A percentile compares a stretch with the other conserved stretches of the same genome.
Evolutionary conservation across 1,284 basidiomycete species (phyloP).

Genomic region (Ganoderma lingzhi): DNA sequence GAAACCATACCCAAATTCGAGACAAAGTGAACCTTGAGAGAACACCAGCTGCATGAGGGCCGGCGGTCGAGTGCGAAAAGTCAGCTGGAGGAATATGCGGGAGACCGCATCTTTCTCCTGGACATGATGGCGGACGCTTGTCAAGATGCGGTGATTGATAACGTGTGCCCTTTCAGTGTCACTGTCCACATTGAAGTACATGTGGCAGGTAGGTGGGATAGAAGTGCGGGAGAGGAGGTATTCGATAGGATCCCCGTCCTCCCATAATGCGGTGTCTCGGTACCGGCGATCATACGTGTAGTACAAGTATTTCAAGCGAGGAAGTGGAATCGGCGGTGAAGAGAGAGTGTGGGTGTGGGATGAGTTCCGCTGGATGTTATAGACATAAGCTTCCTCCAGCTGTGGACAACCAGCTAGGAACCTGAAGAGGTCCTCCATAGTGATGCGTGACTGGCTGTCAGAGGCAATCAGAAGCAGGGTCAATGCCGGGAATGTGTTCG

Average conservation of each 20-base stretch:
- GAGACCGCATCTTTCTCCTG: background rate
- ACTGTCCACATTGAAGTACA: background rate
- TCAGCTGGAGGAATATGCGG: background rate
- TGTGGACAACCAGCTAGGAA: conserved; percentile 8
- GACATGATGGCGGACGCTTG: background rate
- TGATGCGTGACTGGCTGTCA: background rate
- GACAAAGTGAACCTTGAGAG: background rate
- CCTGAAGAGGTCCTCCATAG: conserved; percentile 3
- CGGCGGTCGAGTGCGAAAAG: background rate
- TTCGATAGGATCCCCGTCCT: no score
- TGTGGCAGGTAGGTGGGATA: conserved; percentile 9
- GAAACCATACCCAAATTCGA: background rate
- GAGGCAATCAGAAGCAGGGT: background rate
- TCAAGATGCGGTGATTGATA: background rate
- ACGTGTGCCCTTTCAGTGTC: background rate
- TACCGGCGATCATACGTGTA: background rate
- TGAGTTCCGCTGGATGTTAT: background rate
- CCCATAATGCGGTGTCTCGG: no score
- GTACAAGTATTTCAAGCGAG: background rate
- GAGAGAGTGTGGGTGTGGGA: no score
- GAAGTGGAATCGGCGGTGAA: background rate
- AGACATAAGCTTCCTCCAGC: conserved; percentile 7
- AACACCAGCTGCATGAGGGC: background rate
- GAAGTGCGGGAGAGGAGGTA: conserved; percentile 1
- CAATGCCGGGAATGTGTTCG: conserved; percentile 7